A percentile compares a stretch with the other conserved stretches of the same genome.
Conservation (phyloP, 192 early-diverging fungal genomes). For the Pilaira anomala region DNA sequence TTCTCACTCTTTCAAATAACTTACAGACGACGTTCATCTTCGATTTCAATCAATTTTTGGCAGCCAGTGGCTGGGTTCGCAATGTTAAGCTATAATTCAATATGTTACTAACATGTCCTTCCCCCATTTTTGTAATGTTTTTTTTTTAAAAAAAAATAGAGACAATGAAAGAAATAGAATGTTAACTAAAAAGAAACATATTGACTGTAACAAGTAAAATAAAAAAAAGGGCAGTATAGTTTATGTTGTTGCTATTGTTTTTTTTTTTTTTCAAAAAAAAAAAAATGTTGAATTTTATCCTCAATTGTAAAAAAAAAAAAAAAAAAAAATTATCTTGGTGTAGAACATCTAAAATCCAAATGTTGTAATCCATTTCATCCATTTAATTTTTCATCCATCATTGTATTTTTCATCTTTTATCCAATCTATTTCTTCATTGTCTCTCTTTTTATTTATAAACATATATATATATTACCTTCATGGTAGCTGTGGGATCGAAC, state of each 20-base stretch:
- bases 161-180: not conserved
- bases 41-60: slow-evolving; percentile 96
- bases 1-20: slow-evolving; percentile 16
- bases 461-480: slow-evolving; percentile 24
- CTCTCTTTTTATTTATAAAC: not conserved
- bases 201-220: no score
- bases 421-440: slow-evolving; percentile 2
- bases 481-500: slow-evolving; percentile 20
- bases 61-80: slow-evolving; percentile 97
- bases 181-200: not conserved
- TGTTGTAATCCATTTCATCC: not conserved
- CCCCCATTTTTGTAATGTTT: no score
- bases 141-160: not conserved
- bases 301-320: not conserved
- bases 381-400: slow-evolving; percentile 18
- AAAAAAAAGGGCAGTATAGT: no score
- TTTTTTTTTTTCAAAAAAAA: no score
- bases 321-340: not conserved
- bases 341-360: not conserved
- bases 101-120: no score
- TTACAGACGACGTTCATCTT: slow-evolving; percentile 93
- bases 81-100: slow-evolving; percentile 85
- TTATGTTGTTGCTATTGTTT: no score
- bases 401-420: slow-evolving; percentile 20
- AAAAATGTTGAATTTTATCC: not conserved